Evolutionary conservation across 208 protist genomes (phyloP).

Genomic region (Acanthamoeba castellanii): DNA sequence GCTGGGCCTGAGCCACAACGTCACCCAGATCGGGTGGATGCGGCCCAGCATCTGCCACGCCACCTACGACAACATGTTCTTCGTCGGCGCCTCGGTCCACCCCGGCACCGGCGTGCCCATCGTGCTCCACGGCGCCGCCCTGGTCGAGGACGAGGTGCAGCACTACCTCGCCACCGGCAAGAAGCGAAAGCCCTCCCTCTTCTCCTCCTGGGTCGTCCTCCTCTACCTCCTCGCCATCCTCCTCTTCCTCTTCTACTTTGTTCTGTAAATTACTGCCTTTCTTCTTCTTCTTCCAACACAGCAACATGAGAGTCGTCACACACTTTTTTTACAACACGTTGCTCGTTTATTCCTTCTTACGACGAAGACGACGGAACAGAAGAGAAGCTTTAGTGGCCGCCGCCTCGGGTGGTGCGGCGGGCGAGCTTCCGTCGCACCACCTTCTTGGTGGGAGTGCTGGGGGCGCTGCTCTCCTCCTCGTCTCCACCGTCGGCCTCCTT

Average conservation of each 20-base stretch:
- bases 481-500: background rate
- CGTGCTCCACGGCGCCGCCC: constrained; percentile 50
- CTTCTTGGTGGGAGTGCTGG: background rate
- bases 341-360: background rate
- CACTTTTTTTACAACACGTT: background rate
- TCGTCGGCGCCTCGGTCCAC: constrained; percentile 17
- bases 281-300: no score
- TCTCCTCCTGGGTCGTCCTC: constrained; percentile 35
- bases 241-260: background rate
- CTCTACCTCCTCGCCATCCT: background rate
- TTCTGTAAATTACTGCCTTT: no score
- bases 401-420: background rate
- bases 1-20: constrained; percentile 70
- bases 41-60: constrained; percentile 27
- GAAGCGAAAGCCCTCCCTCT: constrained; percentile 19
- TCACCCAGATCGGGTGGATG: constrained; percentile 64
- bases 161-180: background rate
- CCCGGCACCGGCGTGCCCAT: constrained; percentile 71
- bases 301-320: background rate
- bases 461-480: background rate
- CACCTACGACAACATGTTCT: constrained; percentile 34
- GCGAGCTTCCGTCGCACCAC: background rate
- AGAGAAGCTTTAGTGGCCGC: no score
- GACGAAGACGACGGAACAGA: no score
- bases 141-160: constrained; percentile 54